These are phyloP conservation scores for Balansia obtecta DNA, from an alignment of 2,329 filamentous ascomycete genomes.

Conservation along the genomic window DNA sequence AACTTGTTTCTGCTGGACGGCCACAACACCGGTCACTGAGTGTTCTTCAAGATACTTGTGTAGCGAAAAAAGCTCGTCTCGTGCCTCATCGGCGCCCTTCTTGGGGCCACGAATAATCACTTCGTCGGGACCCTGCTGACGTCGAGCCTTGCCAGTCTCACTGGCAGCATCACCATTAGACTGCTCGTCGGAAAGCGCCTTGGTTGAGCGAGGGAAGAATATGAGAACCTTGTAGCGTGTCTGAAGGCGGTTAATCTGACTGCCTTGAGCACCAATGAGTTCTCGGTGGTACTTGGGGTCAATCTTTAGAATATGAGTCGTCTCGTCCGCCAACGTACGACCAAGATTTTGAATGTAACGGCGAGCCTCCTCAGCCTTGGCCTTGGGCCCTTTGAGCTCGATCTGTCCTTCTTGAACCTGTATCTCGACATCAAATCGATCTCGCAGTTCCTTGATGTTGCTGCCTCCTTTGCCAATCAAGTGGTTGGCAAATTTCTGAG, in stretches of 20 bases:
- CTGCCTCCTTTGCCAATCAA: constrained; percentile 57
- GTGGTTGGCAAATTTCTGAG: constrained; percentile 87
- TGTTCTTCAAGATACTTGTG: constrained; percentile 86
- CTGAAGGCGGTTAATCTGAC: constrained; percentile 83
- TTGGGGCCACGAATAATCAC: constrained; percentile 84
- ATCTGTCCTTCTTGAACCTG: constrained; percentile 91
- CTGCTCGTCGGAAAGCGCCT: constrained; percentile 54
- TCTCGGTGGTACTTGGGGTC: constrained; percentile 90
- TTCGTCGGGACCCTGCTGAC: constrained; percentile 72
- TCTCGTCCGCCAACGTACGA: constrained; percentile 82
- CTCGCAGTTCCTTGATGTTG: constrained; percentile 52
- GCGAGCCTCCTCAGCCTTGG: constrained; percentile 82
- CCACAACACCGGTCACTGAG: constrained; percentile 65
- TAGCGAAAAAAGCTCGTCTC: constrained; percentile 80
- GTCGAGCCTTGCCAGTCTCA: constrained; percentile 52
- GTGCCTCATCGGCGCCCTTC: constrained; percentile 82
- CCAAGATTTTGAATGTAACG: constrained; percentile 67
- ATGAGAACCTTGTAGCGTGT: constrained; percentile 88
- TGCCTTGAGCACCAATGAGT: constrained; percentile 78
- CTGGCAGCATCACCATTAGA: constrained; percentile 56
- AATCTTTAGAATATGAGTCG: constrained; percentile 76
- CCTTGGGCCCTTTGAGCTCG: constrained; percentile 88
- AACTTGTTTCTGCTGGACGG: constrained; percentile 82
- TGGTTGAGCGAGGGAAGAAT: constrained; percentile 69
- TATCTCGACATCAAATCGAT: constrained; percentile 60